phyloP scores from a whole-genome alignment of 1,284 basidiomycete genomes.

The Malassezia restricta region DNA sequence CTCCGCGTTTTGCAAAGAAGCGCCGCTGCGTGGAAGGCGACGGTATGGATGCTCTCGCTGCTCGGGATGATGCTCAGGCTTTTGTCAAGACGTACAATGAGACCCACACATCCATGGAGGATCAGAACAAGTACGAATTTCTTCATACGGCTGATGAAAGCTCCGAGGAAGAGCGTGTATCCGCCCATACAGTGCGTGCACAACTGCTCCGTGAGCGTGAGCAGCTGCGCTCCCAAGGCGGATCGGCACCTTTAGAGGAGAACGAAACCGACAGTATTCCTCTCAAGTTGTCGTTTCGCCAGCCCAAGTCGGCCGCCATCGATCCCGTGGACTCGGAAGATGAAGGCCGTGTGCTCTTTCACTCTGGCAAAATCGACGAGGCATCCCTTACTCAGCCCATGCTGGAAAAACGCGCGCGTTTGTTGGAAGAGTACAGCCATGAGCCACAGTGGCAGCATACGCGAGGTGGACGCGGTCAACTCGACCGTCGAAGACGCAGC shows the following conservation, averaged over 20 bases:
- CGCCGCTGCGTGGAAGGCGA: slow-evolving; percentile 27
- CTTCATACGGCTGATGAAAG: slow-evolving; percentile 10
- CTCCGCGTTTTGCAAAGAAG: slow-evolving; percentile 23
- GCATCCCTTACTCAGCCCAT: background rate
- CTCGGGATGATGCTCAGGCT: slow-evolving; percentile 26
- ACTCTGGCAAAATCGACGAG: slow-evolving; percentile 3
- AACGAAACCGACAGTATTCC: background rate
- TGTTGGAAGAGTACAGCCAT: slow-evolving; percentile 15
- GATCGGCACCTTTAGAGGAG: background rate
- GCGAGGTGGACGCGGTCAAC: slow-evolving; percentile 10
- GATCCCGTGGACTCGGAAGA: slow-evolving; percentile 1
- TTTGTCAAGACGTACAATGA: slow-evolving; percentile 29
- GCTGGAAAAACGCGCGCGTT: slow-evolving; percentile 3
- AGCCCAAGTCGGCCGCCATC: background rate
- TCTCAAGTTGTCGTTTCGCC: background rate
- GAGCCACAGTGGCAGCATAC: slow-evolving; percentile 13
- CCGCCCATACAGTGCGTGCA: slow-evolving; percentile 4
- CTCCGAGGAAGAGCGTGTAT: slow-evolving; percentile 15
- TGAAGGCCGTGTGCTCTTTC: slow-evolving; percentile 5
- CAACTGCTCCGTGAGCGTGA: slow-evolving; percentile 1
- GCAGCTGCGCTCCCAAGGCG: background rate
- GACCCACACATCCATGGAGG: slow-evolving; percentile 22
- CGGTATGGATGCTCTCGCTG: slow-evolving; percentile 28
- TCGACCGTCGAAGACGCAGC: slow-evolving; percentile 9
- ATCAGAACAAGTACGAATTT: slow-evolving; percentile 27